Evolutionary conservation across 2,329 filamentous ascomycete species (phyloP), one percentile per base, ranked within the genome.

Genomic region (Penicillium sp.): DNA sequence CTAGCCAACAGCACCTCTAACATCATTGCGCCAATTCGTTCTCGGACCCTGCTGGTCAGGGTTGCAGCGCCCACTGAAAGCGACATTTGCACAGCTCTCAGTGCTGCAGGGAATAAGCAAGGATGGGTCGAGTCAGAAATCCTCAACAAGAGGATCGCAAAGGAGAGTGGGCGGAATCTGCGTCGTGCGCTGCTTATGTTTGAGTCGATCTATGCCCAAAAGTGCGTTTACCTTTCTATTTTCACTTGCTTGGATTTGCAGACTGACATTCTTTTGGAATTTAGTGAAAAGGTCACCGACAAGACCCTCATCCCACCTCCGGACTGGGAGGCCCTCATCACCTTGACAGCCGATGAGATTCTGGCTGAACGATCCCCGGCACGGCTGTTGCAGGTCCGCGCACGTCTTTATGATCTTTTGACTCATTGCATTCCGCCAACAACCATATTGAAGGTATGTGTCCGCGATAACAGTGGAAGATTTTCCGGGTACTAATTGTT

Each of bases 21-120:
- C 69, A 99, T 99, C 66, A 99, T 99, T 73, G 93, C 94, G n/a
- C 94, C 94, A 0, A 99, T 99, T 70, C 84, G 93, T 61, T 95
- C 90, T 66, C 83, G 94, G 74, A 97, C 92, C 49, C 79, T 99
- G 71, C 81, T 99, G 46, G 91, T 99, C 51, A 84, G 94, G 61
- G 94, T 99, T 26, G 87, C 94, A 13, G 93, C 94, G 18, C 94
- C 94, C 7, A 90, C 86, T 0, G 88, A 95, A 64, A 81, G 82
- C 7, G 88, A 99, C 67, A 97, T 99, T 56, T 90, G 87, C 62
- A 78, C 81, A 36, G 93, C 91, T 27, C 78, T 99, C 57, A 79
- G 74, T 51, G 76, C 74, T 46, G 84, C 86, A 4, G 89, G 89
- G 14, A 88, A 87, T 78, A 90, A 86, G 70, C 92, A 97, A 75